Base-by-base conservation (phyloP, 1,284 basidiomycete genomes). In the Tylopilus sp. region DNA sequence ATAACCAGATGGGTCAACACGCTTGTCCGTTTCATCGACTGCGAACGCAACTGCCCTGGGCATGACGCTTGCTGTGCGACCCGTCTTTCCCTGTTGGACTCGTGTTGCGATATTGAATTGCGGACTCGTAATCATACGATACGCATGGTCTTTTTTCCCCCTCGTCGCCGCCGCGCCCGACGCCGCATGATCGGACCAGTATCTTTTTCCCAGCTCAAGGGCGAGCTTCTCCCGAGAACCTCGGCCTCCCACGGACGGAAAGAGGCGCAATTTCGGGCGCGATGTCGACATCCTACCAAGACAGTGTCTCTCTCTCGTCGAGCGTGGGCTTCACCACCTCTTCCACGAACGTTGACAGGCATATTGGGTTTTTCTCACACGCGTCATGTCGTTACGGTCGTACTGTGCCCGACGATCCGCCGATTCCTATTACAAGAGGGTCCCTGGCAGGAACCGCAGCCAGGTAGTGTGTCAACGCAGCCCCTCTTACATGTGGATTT, bases 201-300 rank as follows among this genome's bases (percentile, higher is more conserved):
- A 26, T 8, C 6, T 4, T 26, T 26, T 26, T 26, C 24, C 26
- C 26, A 7, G 26, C 8, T 26, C 26, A 26, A 26, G 26, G 26
- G 26, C 8, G 26, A n/a, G 26, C 26, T 26, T 26, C 26, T 26
- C 40, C 52, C 52, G 52, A 29, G 48, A 36, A 36, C 21, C 21
- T 28, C 41, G 53, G 52, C 39, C 5, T 15, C 28, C 26, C 26
- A 26, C 26, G 26, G 26, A 26, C 6, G 26, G 7, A 26, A 26
- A 26, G 26, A 26, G 26, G 7, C 26, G 26, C 7, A 7, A 24
- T 6, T 24, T 24, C 6, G 21, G 21, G 21, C 6, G 21, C 21
- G 21, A 24, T 24, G 21, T 24, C 21, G 21, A 24, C 21, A 24
- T 24, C 21, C 21, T 24, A 24, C 21, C 21, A 6, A 6, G 21